Evolutionary conservation across 169 alveolate species (phyloP), one percentile per base, ranked within the genome.

Genomic region (Ichthyophthirius multifiliis): DNA sequence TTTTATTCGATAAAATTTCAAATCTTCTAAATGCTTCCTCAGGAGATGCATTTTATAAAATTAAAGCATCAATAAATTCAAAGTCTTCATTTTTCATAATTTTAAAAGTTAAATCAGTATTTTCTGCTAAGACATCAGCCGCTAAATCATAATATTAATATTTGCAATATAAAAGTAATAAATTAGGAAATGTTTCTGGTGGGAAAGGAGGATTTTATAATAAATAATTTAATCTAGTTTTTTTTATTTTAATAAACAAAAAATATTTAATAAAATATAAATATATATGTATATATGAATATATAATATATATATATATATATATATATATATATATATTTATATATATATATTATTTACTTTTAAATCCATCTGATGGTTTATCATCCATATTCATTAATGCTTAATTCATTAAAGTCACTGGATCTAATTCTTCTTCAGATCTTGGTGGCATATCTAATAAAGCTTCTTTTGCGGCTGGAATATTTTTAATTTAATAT

Each of bases 391-490:
- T 91, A 81, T 91, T 90, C 93, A 94, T 91, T n/a, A 96, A 82
- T 30, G 97, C 98, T 76, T 89, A 82, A 87, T 96, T 96, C 87
- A 94, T 97, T 12, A 96, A 88, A 20, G 97, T 94, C 12, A 96
- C 98, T 20, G 97, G 97, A 75, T 96, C 98, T 39, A 96, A 85
- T 86, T 96, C 98, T 55, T 93, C 96, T 85, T 94, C 97, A 55
- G 85, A 90, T 74, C 98, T 90, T 6, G 98, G 98, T 7, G 98
- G 98, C 98, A 96, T 96, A 62, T 96, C 98, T n/a, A 91, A 84
- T 62, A 96, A 87, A 31, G 97, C 97, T 84, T 96, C 98, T 89
- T 90, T 86, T 6, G 98, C 97, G 27, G 82, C 88, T 30, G 89
- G 82, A 41, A 75, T 77, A 76, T 95, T 93, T 55, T 92, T 93